Conservation (phyloP, 169 alveolate species). For the Babesia bigemina region DNA sequence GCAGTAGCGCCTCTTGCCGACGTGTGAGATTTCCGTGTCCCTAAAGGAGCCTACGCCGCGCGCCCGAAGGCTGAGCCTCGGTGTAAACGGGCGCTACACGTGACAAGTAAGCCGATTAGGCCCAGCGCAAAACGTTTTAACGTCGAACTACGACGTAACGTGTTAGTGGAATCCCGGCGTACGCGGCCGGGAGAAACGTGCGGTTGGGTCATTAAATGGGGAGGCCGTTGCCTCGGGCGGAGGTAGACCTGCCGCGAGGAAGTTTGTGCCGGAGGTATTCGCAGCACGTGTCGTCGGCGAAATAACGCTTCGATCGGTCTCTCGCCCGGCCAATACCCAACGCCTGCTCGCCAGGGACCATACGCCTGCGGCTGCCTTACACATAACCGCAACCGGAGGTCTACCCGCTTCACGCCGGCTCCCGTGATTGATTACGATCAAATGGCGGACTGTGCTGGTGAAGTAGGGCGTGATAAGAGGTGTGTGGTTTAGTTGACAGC, state of each 20-base stretch:
- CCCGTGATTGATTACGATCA: too few species aligned
- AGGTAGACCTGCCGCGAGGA: background rate
- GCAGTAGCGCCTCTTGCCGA: background rate
- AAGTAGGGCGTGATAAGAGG: too few species aligned
- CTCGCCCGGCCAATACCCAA: too few species aligned
- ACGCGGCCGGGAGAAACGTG: background rate
- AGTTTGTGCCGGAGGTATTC: too few species aligned
- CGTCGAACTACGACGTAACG: conserved; percentile 26
- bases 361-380: too few species aligned
- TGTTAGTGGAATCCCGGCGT: conserved; percentile 4
- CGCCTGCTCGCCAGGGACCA: too few species aligned
- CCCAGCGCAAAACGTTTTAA: conserved; percentile 16
- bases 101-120: conserved; percentile 19
- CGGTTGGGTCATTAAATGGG: conserved; percentile 52
- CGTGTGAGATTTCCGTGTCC: background rate
- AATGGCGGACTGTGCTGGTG: too few species aligned
- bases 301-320: too few species aligned
- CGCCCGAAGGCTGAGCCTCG: conserved; percentile 28
- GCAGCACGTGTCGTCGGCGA: too few species aligned
- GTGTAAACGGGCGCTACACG: conserved; percentile 15
- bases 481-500: too few species aligned
- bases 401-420: too few species aligned
- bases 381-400: too few species aligned
- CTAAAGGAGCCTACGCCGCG: background rate
- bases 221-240: conserved; percentile 15